phyloP scores from a whole-genome alignment of 306 rosid genomes.

The Argentina anserina region DNA sequence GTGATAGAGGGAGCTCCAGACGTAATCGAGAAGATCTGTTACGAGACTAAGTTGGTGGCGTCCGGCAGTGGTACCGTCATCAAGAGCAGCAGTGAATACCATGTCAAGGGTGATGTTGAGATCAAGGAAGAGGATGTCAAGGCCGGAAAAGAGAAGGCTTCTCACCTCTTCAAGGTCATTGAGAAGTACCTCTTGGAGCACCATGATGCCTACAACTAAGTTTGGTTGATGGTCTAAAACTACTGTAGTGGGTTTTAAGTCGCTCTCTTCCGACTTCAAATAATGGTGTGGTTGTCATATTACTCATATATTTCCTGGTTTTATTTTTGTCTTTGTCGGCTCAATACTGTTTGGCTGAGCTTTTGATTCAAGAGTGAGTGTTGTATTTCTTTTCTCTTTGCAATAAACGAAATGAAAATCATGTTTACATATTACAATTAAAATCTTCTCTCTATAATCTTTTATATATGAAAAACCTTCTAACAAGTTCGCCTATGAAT shows the following conservation, averaged over 20 bases:
- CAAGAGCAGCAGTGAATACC: slow-evolving; percentile 30
- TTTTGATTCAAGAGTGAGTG: not conserved
- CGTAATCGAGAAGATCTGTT: slow-evolving; percentile 36
- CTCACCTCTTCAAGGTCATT: slow-evolving; percentile 33
- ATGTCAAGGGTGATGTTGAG: slow-evolving; percentile 32
- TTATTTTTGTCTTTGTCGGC: not conserved
- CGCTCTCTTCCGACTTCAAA: not conserved
- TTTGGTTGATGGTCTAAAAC: not conserved
- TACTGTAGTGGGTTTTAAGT: not conserved
- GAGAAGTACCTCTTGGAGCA: slow-evolving; percentile 36
- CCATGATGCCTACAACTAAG: slow-evolving; percentile 33
- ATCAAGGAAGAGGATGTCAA: slow-evolving; percentile 39
- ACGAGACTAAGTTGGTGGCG: slow-evolving; percentile 34
- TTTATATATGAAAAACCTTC: too few species aligned
- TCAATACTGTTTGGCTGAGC: not conserved
- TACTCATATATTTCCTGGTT: not conserved
- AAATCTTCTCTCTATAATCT: too few species aligned
- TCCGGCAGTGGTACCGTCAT: slow-evolving; percentile 31
- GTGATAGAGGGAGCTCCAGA: slow-evolving; percentile 46
- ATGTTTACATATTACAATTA: too few species aligned
- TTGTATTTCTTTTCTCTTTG: not conserved
- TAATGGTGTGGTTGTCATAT: not conserved
- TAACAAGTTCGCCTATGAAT: too few species aligned
- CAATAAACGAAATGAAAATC: slow-evolving; percentile 2
- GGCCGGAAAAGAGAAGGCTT: slow-evolving; percentile 29